Evolutionary conservation across 345 rosid species (phyloP).

Genomic region (Cardamine resedifolia): DNA sequence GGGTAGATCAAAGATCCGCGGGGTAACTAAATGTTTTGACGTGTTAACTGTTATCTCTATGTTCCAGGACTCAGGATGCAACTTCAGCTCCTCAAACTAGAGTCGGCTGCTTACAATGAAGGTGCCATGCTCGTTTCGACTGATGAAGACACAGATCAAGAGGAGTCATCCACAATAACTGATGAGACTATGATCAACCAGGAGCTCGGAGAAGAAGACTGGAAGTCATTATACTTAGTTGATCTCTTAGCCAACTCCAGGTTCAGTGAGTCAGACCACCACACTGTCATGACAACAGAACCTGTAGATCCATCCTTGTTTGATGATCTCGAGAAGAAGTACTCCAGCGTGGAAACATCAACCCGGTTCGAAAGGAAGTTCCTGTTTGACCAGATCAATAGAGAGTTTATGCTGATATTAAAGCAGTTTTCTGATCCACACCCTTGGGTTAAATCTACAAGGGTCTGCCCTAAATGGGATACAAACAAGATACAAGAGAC

Average conservation of each 20-base stretch:
- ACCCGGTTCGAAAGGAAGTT: conserved; percentile 65
- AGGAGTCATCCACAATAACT: conserved; percentile 35
- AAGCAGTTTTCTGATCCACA: conserved; percentile 47
- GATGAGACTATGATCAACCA: conserved; percentile 36
- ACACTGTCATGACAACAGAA: conserved; percentile 47
- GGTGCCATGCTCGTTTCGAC: conserved; percentile 62
- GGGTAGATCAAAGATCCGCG: conserved; percentile 1
- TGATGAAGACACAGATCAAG: conserved; percentile 61
- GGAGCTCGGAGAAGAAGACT: conserved; percentile 40
- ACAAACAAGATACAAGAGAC: conserved; percentile 45
- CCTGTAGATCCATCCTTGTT: conserved; percentile 63
- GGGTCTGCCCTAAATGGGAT: conserved; percentile 40
- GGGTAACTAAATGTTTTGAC: not conserved
- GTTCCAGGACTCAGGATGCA: conserved; percentile 84
- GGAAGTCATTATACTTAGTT: conserved; percentile 54
- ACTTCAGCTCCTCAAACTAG: conserved; percentile 81
- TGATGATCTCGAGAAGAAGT: conserved; percentile 74
- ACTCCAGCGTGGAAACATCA: conserved; percentile 40
- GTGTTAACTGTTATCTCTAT: not conserved
- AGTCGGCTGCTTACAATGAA: conserved; percentile 67
- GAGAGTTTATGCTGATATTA: conserved; percentile 50
- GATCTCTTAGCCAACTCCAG: conserved; percentile 57
- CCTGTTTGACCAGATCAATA: conserved; percentile 65
- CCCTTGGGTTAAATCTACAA: conserved; percentile 58
- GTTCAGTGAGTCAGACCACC: conserved; percentile 44